These are phyloP conservation scores for Sclerospora graminicola DNA, from an alignment of 352 stramenopile species.

Conservation along the genomic window DNA sequence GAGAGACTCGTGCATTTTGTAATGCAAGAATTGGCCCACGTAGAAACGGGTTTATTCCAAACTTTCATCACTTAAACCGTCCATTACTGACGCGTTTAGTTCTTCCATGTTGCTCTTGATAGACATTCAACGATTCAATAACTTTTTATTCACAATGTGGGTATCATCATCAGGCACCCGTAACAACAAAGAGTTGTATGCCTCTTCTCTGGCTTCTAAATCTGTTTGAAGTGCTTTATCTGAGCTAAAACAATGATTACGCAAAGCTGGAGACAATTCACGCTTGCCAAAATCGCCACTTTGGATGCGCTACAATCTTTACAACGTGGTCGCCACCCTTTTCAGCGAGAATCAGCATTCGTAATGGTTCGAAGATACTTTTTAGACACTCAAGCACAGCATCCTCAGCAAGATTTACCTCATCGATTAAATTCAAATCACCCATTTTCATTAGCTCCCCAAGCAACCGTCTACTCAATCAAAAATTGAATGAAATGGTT, in stretches of 20 bases:
- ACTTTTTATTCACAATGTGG: constrained; percentile 28
- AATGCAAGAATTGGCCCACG: constrained; percentile 37
- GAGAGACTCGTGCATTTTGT: constrained; percentile 82
- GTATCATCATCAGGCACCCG: constrained; percentile 55
- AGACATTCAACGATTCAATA: constrained; percentile 46
- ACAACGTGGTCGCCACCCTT: constrained; percentile 93
- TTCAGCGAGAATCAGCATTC: constrained; percentile 96
- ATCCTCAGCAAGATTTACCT: constrained; percentile 99
- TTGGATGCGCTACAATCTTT: constrained; percentile 76
- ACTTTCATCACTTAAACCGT: constrained; percentile 22
- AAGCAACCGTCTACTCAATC: constrained; percentile 99
- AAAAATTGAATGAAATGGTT: constrained; percentile 91
- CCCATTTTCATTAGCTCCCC: constrained; percentile 92
- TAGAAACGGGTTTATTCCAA: constrained; percentile 84
- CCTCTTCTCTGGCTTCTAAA: constrained; percentile 54
- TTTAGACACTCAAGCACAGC: constrained; percentile 99
- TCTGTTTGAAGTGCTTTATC: constrained; percentile 74
- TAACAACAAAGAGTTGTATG: constrained; percentile 59
- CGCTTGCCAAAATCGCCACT: constrained; percentile 99
- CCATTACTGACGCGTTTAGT: constrained; percentile 26
- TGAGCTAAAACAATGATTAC: constrained; percentile 96
- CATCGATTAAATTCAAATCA: constrained; percentile 98
- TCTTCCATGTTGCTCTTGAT: constrained; percentile 47
- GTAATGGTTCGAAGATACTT: constrained; percentile 97
- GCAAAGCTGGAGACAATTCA: constrained; percentile 97